These are phyloP conservation scores for Terfezia claveryi DNA, from an alignment of 495 filamentous ascomycete genomes.

Conservation along the genomic window DNA sequence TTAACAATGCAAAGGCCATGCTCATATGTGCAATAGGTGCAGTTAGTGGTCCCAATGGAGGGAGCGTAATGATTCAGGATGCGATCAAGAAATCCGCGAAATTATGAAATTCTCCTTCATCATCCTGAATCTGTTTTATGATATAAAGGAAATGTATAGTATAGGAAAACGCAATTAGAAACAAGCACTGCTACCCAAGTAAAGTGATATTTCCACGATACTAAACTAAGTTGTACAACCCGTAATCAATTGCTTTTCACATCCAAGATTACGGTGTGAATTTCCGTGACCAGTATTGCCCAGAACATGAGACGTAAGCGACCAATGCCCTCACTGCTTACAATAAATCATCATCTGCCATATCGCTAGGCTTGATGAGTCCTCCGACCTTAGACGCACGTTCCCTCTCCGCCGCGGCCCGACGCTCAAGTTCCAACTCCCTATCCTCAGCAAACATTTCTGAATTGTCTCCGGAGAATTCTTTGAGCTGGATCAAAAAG, in stretches of 20 bases:
- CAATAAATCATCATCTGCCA: constrained; percentile 82
- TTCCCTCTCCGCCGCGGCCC: constrained; percentile 59
- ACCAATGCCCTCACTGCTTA: background rate
- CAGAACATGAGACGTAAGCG: too few species aligned
- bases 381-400: constrained; percentile 81
- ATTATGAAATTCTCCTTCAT: too few species aligned
- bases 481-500: constrained; percentile 90
- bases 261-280: too few species aligned
- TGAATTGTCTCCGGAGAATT: constrained; percentile 73
- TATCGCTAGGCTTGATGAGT: constrained; percentile 74
- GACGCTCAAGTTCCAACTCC: constrained; percentile 60
- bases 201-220: too few species aligned
- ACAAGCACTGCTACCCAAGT: too few species aligned
- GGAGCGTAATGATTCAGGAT: constrained; percentile 66
- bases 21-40: constrained; percentile 28
- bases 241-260: too few species aligned
- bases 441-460: constrained; percentile 91
- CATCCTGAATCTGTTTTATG: too few species aligned
- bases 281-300: too few species aligned
- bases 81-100: constrained; percentile 70
- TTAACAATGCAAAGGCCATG: too few species aligned
- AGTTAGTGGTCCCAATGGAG: constrained; percentile 67
- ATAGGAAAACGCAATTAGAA: too few species aligned
- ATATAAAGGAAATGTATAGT: too few species aligned
- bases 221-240: too few species aligned